Conservation (phyloP, 2,329 filamentous ascomycete genomes). For the Hymenoscyphus salicellus region DNA sequence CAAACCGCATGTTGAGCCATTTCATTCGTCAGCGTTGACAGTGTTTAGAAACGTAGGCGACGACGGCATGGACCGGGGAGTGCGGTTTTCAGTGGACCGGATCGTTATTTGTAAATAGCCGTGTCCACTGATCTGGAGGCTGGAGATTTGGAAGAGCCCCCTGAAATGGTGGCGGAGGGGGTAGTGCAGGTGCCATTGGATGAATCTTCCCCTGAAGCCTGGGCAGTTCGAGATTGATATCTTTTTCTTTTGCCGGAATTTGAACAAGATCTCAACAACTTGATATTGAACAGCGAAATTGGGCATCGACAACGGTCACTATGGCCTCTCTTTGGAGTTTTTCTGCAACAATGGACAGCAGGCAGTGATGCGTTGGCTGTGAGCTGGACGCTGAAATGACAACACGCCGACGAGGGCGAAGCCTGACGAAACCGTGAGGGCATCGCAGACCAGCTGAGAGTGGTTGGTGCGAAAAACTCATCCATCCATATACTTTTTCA, state of each 20-base stretch:
- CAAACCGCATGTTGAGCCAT: not conserved
- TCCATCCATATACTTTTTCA: too few relatives aligned
- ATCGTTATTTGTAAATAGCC: not conserved
- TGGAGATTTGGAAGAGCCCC: not conserved
- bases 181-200: not conserved
- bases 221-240: slow-evolving; percentile 1
- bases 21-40: not conserved
- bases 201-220: not conserved
- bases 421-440: not conserved
- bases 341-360: not conserved
- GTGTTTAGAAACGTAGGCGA: not conserved
- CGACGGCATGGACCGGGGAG: not conserved
- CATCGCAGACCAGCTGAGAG: not conserved
- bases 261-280: not conserved
- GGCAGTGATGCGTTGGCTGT: not conserved
- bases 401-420: not conserved
- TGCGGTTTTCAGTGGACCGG: not conserved
- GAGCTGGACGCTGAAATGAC: not conserved
- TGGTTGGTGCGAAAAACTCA: not conserved
- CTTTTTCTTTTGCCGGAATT: not conserved
- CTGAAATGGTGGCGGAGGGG: not conserved
- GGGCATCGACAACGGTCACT: not conserved
- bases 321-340: not conserved
- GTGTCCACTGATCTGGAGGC: not conserved
- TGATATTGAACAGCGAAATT: not conserved